phyloP scores from a whole-genome alignment of 139 green algal species.

The Eudorina sp. region DNA sequence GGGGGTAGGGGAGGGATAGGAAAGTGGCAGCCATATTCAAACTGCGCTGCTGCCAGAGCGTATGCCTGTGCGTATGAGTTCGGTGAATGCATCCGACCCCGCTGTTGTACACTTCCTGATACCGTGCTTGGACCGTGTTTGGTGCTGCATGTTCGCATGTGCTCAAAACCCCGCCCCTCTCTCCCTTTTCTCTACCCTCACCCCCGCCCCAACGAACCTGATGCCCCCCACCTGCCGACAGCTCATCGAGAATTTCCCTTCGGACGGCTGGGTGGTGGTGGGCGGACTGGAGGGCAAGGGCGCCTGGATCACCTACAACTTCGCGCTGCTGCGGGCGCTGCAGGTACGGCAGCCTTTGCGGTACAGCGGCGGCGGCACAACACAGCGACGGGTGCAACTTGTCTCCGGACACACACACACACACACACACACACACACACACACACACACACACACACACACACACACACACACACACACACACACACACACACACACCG shows the following conservation, averaged over 20 bases:
- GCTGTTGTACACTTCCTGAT: not conserved
- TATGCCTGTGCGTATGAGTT: not conserved
- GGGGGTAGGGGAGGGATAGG: not conserved
- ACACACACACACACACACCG: no score
- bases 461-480: no score
- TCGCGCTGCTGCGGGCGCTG: conserved; percentile 37
- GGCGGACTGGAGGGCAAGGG: conserved; percentile 24
- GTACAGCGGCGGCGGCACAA: no score
- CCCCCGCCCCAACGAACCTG: not conserved
- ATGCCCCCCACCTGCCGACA: not conserved
- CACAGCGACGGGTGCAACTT: not conserved
- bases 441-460: no score
- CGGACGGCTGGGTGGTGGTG: conserved; percentile 56
- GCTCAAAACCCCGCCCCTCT: not conserved
- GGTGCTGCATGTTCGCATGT: not conserved
- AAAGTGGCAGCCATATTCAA: no score
- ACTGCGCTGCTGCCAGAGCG: not conserved
- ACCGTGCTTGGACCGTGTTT: not conserved
- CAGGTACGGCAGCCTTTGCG: not conserved
- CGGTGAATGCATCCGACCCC: no score
- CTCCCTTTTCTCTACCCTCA: not conserved
- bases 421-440: no score
- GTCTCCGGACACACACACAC: not conserved
- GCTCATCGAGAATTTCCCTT: conserved; percentile 54
- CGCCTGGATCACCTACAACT: conserved; percentile 30